Evolutionary conservation across 2,329 filamentous ascomycete species (phyloP), one percentile per base, ranked within the genome.

Genomic region (Tolypocladium paradoxum): DNA sequence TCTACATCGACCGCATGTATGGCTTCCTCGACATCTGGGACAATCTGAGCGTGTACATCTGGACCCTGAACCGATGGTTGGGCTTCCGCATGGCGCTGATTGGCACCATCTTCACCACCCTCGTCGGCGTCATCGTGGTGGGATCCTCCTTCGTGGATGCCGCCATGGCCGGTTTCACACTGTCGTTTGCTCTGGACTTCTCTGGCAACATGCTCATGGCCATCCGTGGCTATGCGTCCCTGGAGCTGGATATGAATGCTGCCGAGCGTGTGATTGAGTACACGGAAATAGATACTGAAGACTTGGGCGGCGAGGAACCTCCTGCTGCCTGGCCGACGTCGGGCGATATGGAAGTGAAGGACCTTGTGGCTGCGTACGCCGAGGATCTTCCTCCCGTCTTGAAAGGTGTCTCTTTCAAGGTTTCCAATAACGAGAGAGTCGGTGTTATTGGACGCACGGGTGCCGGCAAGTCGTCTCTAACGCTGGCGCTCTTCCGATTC

Each of bases 381-480:
- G 71, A 79, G 0, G 86, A 89, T 57, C 72, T 91, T 0, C 82
- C 84, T 0, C 79, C 86, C 0, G 84, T 90, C 0, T 72, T 91
- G 2, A 87, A 81, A 64, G 83, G 83, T 0, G 71, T 91, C 20
- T 82, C 74, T 2, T 90, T 92, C 66, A 71, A 69, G 16, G 78
- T 90, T 14, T 74, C 82, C 40, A 75, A 79, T 52, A 85, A 85
- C 57, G 81, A 90, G 68, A 75, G 87, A 16, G 71, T 91, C 18
- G 87, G 87, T n/a, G 83, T 90, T 4, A 83, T 91, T 5, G 88
- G 88, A 12, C 81, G 88, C 18, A 91, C 88, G 0, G 87, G 87
- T 4, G 87, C 87, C 0, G 87, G 87, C 53, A 91, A 91, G 68
- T 88, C 85, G 0, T 87, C 84, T 0, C 69, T 91, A 24, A 89